Conservation (phyloP, 225 moss, liverwort and hornwort genomes). For the Marchantia polymorpha region DNA sequence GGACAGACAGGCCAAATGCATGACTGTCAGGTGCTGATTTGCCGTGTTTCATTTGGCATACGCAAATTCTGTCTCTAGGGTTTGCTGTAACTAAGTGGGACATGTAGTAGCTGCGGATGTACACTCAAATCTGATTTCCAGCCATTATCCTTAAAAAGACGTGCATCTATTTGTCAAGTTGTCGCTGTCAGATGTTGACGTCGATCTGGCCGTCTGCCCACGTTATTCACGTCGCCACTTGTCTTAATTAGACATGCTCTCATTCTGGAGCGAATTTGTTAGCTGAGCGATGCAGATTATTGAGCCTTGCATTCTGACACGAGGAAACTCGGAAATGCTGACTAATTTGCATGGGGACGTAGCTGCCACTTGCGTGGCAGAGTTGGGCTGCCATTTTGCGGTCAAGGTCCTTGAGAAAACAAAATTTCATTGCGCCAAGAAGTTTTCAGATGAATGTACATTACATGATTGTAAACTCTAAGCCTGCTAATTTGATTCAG, state of each 20-base stretch:
- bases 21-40: background rate
- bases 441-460: too few relatives aligned
- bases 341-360: too few relatives aligned
- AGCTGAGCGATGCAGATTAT: too few relatives aligned
- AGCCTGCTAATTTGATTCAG: background rate
- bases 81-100: background rate
- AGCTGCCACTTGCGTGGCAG: too few relatives aligned
- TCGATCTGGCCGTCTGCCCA: background rate
- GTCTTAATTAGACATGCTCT: background rate
- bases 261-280: background rate
- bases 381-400: background rate
- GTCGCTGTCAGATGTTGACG: background rate
- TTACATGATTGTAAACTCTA: too few relatives aligned
- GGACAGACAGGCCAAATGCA: background rate
- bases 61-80: background rate
- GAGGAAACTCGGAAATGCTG: too few relatives aligned
- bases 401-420: background rate
- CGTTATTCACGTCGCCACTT: too few relatives aligned
- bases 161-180: background rate
- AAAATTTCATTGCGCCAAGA: too few relatives aligned
- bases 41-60: background rate
- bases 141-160: background rate
- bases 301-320: too few relatives aligned
- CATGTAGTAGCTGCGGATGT: background rate
- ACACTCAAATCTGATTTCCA: background rate